Percentiles rank a stretch among this genome's conserved stretches.
Conservation (phyloP, 768 basidiomycete genomes). For the Amanita rimosa region DNA sequence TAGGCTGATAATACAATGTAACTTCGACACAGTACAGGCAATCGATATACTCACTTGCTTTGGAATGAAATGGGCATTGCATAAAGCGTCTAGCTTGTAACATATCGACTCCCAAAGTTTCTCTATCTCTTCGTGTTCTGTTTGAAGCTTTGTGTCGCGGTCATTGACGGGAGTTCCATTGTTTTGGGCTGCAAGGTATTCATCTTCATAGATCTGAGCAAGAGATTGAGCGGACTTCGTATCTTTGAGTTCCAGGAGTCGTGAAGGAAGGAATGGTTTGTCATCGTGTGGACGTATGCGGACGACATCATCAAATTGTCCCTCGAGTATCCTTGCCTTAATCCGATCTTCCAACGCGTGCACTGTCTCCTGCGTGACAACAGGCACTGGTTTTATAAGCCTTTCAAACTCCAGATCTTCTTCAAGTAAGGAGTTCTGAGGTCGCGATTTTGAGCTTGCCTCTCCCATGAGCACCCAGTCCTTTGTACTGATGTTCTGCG, state of each 20-base stretch:
- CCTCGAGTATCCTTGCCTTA: slow-evolving; percentile 78
- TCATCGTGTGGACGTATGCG: slow-evolving; percentile 71
- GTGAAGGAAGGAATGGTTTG: slow-evolving; percentile 85
- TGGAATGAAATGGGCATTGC: slow-evolving; percentile 92
- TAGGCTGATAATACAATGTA: slow-evolving; percentile 46
- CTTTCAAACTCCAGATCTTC: slow-evolving; percentile 95
- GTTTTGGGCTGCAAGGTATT: slow-evolving; percentile 62
- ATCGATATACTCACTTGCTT: slow-evolving; percentile 61
- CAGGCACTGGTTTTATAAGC: slow-evolving; percentile 73
- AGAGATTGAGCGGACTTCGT: slow-evolving; percentile 81
- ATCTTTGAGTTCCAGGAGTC: slow-evolving; percentile 82
- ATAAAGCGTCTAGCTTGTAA: slow-evolving; percentile 83
- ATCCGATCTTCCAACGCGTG: slow-evolving; percentile 80
- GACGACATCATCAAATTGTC: slow-evolving; percentile 84
- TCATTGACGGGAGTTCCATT: slow-evolving; percentile 53
- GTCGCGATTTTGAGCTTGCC: slow-evolving; percentile 69
- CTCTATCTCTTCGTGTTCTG: slow-evolving; percentile 85
- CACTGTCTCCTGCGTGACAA: slow-evolving; percentile 83
- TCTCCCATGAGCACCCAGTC: slow-evolving; percentile 94
- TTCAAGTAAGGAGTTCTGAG: slow-evolving; percentile 84
- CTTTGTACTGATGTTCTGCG: slow-evolving; percentile 80
- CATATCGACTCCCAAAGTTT: slow-evolving; percentile 78
- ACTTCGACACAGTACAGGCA: not conserved
- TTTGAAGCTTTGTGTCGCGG: slow-evolving; percentile 77
- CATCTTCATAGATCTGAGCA: slow-evolving; percentile 93